Percentiles rank a stretch among this genome's conserved stretches.
Evolutionary conservation across 2,329 filamentous ascomycete species (phyloP).

Genomic region (Colletotrichum brevisporum): DNA sequence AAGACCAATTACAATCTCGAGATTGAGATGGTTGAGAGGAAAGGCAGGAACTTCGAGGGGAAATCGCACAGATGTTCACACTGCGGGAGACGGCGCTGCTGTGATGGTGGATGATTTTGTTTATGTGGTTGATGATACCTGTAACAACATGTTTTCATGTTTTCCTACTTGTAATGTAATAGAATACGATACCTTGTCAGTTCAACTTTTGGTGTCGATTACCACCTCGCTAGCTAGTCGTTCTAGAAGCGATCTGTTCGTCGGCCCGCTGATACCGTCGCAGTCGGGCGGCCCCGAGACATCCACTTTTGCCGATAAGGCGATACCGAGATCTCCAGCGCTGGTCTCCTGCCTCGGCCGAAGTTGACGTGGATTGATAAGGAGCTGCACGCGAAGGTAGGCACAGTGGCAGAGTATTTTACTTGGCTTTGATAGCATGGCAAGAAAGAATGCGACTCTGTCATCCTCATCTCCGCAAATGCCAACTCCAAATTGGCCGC

Average conservation of each 20-base stretch:
- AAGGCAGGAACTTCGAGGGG: constrained; percentile 15
- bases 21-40: constrained; percentile 33
- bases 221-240: no score
- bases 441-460: not conserved
- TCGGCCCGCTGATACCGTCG: no score
- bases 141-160: not conserved
- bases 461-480: not conserved
- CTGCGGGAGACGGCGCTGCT: constrained; percentile 25
- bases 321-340: not conserved
- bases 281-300: not conserved
- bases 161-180: not conserved
- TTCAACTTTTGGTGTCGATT: not conserved
- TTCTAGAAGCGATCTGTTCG: no score
- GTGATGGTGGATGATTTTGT: not conserved
- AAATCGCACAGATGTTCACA: constrained; percentile 1
- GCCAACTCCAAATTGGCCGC: not conserved
- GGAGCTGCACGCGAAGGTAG: no score
- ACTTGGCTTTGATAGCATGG: no score
- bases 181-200: not conserved
- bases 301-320: not conserved
- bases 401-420: no score
- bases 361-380: not conserved
- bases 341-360: no score
- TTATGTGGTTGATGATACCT: not conserved
- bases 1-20: constrained; percentile 33